Conservation (phyloP, 2,329 filamentous ascomycete species). For the Nectriaceae sp. region DNA sequence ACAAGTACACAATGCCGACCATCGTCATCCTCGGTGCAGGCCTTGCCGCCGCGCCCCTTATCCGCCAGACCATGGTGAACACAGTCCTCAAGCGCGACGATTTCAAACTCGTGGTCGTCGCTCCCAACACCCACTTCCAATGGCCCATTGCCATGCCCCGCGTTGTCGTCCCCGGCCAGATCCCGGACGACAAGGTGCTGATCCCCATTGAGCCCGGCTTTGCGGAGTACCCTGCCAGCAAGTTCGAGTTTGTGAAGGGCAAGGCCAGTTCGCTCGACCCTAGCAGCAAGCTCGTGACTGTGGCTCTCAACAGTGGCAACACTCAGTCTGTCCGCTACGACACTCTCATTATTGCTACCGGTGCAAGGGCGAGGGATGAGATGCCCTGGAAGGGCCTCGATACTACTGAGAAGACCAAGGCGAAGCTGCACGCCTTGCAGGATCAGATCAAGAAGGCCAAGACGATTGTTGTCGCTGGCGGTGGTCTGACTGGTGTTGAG, state of each 20-base stretch:
- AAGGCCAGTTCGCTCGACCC: slow-evolving; percentile 47
- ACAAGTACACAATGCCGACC: slow-evolving; percentile 29
- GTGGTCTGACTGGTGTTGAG: slow-evolving; percentile 53
- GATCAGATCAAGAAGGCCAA: slow-evolving; percentile 42
- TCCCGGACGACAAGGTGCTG: slow-evolving; percentile 43
- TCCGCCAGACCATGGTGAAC: slow-evolving; percentile 53
- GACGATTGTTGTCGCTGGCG: slow-evolving; percentile 54
- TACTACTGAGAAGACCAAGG: slow-evolving; percentile 44
- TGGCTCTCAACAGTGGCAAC: slow-evolving; percentile 38
- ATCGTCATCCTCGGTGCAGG: slow-evolving; percentile 55
- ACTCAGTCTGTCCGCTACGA: slow-evolving; percentile 49
- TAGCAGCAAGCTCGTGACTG: slow-evolving; percentile 42
- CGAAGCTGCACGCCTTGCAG: slow-evolving; percentile 38
- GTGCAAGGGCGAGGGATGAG: slow-evolving; percentile 42
- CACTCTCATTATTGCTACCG: slow-evolving; percentile 57
- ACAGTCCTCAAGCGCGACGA: slow-evolving; percentile 40
- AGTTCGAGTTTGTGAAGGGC: slow-evolving; percentile 56
- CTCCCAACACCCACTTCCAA: slow-evolving; percentile 50
- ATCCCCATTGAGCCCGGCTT: slow-evolving; percentile 45
- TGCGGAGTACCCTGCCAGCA: slow-evolving; percentile 44
- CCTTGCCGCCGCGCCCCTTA: slow-evolving; percentile 46
- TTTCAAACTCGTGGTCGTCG: slow-evolving; percentile 48
- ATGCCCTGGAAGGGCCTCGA: slow-evolving; percentile 53
- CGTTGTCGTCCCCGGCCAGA: slow-evolving; percentile 47
- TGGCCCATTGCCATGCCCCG: slow-evolving; percentile 52